Base-by-base conservation (phyloP, 768 basidiomycete species). In the Filobasidium floriforme region DNA sequence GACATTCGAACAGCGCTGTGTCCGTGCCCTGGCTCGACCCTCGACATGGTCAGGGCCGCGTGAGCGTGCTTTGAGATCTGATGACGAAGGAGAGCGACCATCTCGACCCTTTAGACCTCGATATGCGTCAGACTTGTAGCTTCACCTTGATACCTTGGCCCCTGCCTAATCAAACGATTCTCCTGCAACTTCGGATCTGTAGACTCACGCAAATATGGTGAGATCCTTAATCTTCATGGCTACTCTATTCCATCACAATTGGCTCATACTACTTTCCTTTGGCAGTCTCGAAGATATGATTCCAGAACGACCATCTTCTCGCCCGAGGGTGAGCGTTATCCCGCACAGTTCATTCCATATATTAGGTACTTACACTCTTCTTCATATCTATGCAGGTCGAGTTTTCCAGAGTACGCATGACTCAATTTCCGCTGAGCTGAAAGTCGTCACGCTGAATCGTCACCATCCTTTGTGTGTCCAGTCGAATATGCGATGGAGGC, bases 401-500 rank as follows among this genome's bases (percentile, higher is more conserved):
- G 82, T 99, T 64, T 98, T 94, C 80, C 94, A 99, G 83, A 92
- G 92, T 93, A 75, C 79, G 88, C 79, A 24, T 59, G 15, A 2
- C n/a, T 0, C 15, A 26, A 37, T 1, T 26, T 40, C 29, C 43
- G 37, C 2, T 7, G 18, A 5, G 12, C 32, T 3, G 37, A 1
- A 22, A 18, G 10, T 41, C 11, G 10, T 37, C 12, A 2, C 49
- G 24, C 49, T 51, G 24, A 51, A 19, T 26, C 19, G 7, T 2
- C 12, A 26, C 2, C 49, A 19, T 44, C 26, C 32, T 49, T 52
- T 37, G 52, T 94, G 67, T 41, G 9, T 40, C 3, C 59, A 94
- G 94, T 98, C 82, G 94, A 99, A 82, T 99, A 99, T 85, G 94
- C 94, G 52, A 96, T 98, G 91, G 96, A 98, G 78, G 92, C 92